These are phyloP conservation scores for Pseudogymnoascus destructans DNA, from an alignment of 2,329 filamentous ascomycete genomes.

Conservation along the genomic window DNA sequence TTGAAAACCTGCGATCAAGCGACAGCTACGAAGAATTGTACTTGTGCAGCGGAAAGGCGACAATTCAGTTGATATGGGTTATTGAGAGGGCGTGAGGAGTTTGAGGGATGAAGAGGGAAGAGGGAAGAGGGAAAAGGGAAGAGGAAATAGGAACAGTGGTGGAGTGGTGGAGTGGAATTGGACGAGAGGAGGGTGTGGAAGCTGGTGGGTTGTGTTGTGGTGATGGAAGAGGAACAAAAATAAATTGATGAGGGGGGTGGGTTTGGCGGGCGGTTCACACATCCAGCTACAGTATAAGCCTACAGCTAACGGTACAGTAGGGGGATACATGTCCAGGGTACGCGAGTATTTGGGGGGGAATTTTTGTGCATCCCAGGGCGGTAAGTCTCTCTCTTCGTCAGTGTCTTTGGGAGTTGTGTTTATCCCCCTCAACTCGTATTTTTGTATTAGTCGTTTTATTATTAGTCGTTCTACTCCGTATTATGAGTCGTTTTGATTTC, in stretches of 20 bases:
- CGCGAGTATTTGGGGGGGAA: background rate
- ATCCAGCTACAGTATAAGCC: background rate
- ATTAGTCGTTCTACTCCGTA: no score
- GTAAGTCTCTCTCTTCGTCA: background rate
- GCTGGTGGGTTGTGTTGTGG: slow-evolving; percentile 14
- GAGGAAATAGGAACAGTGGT: background rate
- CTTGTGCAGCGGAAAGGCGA: background rate
- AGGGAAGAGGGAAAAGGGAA: background rate
- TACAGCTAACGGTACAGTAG: background rate
- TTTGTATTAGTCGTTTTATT: no score
- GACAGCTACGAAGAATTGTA: background rate
- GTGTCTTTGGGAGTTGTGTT: background rate
- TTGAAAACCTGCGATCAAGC: slow-evolving; percentile 1
- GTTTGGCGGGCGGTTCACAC: slow-evolving; percentile 1
- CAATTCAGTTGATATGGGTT: background rate
- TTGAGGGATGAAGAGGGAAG: background rate
- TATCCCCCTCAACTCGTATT: no score
- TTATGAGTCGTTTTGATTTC: no score
- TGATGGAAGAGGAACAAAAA: slow-evolving; percentile 15
- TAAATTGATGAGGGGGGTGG: slow-evolving; percentile 14
- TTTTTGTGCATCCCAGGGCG: background rate
- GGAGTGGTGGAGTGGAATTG: slow-evolving; percentile 3
- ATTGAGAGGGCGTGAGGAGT: slow-evolving; percentile 2
- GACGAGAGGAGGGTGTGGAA: slow-evolving; percentile 13
- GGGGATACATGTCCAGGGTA: background rate